A percentile compares a stretch with the other conserved stretches of the same genome.
Evolutionary conservation across 768 basidiomycete genomes (phyloP).

Genomic region (Suillus decipiens): DNA sequence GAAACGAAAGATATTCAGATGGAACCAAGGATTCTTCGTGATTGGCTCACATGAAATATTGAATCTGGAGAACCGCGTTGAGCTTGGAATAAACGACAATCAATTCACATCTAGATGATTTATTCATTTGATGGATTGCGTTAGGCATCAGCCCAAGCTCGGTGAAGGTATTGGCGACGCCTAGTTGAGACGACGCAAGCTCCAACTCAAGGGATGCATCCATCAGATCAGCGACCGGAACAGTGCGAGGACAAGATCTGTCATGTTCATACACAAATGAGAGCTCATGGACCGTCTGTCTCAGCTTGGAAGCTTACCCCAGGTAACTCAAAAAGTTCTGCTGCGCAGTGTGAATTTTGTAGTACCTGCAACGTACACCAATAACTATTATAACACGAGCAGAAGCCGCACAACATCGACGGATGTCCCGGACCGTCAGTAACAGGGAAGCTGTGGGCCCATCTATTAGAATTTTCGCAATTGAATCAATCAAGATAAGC

Average conservation of each 20-base stretch:
- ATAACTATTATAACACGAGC: background rate
- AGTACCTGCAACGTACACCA: background rate
- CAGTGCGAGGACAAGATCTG: constrained; percentile 3
- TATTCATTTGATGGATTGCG: constrained; percentile 2
- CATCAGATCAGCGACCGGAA: constrained; percentile 5
- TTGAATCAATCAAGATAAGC: constrained; percentile 6
- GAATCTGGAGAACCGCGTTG: background rate
- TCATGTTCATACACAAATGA: constrained; percentile 1
- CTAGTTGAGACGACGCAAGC: background rate
- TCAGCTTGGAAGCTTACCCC: constrained; percentile 7
- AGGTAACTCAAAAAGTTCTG: background rate
- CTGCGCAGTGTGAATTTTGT: background rate
- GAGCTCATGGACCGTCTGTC: constrained; percentile 3
- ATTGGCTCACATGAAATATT: constrained; percentile 6
- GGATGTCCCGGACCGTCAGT: background rate
- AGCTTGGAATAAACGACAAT: background rate
- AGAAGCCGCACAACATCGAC: background rate
- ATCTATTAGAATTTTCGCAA: background rate
- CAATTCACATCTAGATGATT: background rate
- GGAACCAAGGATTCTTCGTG: background rate
- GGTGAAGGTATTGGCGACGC: background rate
- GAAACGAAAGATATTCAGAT: background rate
- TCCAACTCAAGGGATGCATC: background rate
- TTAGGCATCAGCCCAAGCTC: background rate
- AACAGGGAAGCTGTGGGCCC: background rate